Percentiles rank a stretch among this genome's conserved stretches.
These are phyloP conservation scores for Halteria grandinella DNA, from an alignment of 73 alveolate species.

Conservation along the genomic window DNA sequence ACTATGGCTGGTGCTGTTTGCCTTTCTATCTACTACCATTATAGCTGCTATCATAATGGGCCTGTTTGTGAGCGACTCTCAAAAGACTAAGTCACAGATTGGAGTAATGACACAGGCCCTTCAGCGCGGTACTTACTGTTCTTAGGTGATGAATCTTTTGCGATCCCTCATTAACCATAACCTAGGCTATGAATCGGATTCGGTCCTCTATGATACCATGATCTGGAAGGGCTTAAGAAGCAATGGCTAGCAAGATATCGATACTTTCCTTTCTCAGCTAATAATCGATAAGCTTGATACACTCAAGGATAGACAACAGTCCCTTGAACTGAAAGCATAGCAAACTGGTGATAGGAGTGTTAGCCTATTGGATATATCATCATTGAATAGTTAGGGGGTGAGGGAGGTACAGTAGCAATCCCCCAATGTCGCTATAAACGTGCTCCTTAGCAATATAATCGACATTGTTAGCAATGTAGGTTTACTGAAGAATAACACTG, in stretches of 20 bases:
- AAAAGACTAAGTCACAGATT: not conserved
- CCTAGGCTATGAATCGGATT: constrained; percentile 4
- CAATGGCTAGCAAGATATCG: not conserved
- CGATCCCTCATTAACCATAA: constrained; percentile 16
- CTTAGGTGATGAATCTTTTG: not conserved
- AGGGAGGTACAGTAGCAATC: not conserved
- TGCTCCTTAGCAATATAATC: constrained; percentile 1
- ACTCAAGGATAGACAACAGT: not conserved
- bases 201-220: not conserved
- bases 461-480: not conserved
- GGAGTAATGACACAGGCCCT: not conserved
- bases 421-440: constrained; percentile 2
- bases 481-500: not conserved
- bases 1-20: not conserved
- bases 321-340: not conserved
- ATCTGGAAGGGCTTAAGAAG: constrained; percentile 6
- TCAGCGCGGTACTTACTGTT: not conserved
- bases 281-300: not conserved
- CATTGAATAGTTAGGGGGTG: not conserved
- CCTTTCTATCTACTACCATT: constrained; percentile 2
- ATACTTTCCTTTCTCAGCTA: not conserved
- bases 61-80: not conserved
- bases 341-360: not conserved
- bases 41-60: constrained; percentile 26
- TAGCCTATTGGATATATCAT: not conserved